Base-by-base conservation (phyloP, 257 asterid species). In the Przewalskia tangutica region DNA sequence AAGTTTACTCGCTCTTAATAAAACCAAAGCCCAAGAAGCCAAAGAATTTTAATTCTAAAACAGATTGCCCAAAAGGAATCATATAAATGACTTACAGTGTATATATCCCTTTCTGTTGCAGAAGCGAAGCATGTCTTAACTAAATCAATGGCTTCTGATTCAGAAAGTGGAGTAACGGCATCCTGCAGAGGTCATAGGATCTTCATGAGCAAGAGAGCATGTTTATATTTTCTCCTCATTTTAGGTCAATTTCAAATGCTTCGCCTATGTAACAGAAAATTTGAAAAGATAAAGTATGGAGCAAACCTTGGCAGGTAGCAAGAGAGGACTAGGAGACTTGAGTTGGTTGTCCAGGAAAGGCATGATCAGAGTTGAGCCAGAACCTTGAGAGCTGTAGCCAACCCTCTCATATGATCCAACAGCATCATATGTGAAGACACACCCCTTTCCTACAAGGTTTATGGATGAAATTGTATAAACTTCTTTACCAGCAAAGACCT, bases 341-440 rank as follows among this genome's bases (percentile, higher is more conserved):
- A 85, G 85, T 51, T 88, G 90, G 81, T 88, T 88, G 91, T 95
- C 98, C 92, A 95, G 80, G 86, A 95, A 95, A 81, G 98, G 98
- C 84, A 91, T 95, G 87, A 95, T 93, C 82, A 95, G 97, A 38
- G 97, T 93, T 73, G 98, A 84, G 79, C 98, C 98, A 85, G 98
- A 93, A 77, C 98, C 98, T 83, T 95, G 98, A 83, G 98, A 91
- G 77, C 98, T 95, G 88, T 95, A 95, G 65, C 98, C 98, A 82
- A 93, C 98, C 88, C 98, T 90, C 88, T 95, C 98, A 82, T 93
- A 95, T 56, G 98, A 95, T 77, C 98, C 97, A 86, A 95, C 98
- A 66, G 97, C 98, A 81, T 95, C 98, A 82, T 95, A 95, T 48
- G 98, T 95, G 91, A 89, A 95, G 88, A 95, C 98, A 82, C 98